phyloP scores from a whole-genome alignment of 257 asterid species.

The Solanum microdontum region DNA sequence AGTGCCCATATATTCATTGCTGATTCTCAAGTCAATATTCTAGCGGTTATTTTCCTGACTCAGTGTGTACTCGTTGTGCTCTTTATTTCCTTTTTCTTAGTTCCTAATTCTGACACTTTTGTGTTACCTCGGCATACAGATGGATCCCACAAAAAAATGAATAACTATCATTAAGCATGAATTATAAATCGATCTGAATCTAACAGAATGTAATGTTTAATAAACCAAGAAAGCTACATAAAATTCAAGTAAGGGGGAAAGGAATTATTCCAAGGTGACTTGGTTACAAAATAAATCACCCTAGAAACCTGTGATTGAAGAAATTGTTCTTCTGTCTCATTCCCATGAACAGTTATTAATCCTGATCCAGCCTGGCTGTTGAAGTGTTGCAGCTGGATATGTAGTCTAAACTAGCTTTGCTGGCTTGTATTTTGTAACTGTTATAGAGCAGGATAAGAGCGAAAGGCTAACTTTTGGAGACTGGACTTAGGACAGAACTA shows the following conservation, averaged over 20 bases:
- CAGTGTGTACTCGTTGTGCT: neutral
- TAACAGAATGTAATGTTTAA: neutral
- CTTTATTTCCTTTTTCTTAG: neutral
- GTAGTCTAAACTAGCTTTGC: neutral
- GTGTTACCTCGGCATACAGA: neutral
- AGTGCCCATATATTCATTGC: constrained; percentile 3
- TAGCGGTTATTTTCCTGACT: neutral
- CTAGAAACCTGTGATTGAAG: neutral
- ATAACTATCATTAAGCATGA: neutral
- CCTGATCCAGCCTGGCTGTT: neutral
- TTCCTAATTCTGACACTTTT: neutral
- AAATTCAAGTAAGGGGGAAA: neutral
- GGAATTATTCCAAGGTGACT: neutral
- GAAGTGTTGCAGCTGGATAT: neutral
- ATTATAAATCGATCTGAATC: neutral
- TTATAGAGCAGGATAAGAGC: neutral
- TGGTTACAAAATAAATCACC: neutral
- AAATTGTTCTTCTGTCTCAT: neutral
- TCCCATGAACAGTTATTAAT: neutral
- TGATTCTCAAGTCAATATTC: neutral
- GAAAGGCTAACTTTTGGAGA: neutral
- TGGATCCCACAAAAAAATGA: neutral
- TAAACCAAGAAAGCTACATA: neutral
- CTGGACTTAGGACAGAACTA: neutral
- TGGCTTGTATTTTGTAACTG: neutral